A percentile compares a stretch with the other conserved stretches of the same genome.
These are phyloP conservation scores for Gardenia jasminoides DNA, from an alignment of 257 asterid species.

Conservation along the genomic window DNA sequence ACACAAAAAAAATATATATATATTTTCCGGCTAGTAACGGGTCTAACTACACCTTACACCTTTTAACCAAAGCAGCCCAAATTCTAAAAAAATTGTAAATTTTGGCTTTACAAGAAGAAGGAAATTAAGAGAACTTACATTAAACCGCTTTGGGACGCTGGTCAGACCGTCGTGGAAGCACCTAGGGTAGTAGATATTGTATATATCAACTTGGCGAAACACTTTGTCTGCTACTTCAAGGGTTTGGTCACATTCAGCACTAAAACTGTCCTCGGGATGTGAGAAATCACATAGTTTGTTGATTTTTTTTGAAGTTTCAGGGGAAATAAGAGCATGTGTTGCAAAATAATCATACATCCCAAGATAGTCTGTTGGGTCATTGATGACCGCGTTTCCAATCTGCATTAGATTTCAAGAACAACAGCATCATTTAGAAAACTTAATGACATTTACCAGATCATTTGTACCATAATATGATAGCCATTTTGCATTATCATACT, in stretches of 20 bases:
- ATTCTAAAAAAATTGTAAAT: neutral
- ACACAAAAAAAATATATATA: no score
- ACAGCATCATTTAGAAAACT: neutral
- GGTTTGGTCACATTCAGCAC: conserved; percentile 29
- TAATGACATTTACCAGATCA: neutral
- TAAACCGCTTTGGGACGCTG: conserved; percentile 31
- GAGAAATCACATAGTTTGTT: conserved; percentile 50
- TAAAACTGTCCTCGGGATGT: conserved; percentile 17
- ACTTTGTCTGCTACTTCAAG: conserved; percentile 4
- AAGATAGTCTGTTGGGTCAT: conserved; percentile 56
- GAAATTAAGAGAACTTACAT: conserved; percentile 23
- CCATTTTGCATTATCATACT: neutral
- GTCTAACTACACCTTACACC: no score
- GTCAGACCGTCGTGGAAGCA: conserved; percentile 51
- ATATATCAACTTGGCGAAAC: conserved; percentile 33
- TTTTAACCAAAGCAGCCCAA: neutral
- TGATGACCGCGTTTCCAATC: conserved; percentile 78
- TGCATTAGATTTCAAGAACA: conserved; percentile 15
- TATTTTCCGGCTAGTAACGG: no score
- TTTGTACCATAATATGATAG: neutral
- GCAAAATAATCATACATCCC: conserved; percentile 71
- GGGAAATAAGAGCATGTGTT: conserved; percentile 66
- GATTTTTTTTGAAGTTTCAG: conserved; percentile 28
- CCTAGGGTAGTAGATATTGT: conserved; percentile 60
- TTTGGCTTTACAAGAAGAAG: neutral